These are phyloP conservation scores for Venturia oleaginea DNA, from an alignment of 2,329 filamentous ascomycete species.

Conservation along the genomic window DNA sequence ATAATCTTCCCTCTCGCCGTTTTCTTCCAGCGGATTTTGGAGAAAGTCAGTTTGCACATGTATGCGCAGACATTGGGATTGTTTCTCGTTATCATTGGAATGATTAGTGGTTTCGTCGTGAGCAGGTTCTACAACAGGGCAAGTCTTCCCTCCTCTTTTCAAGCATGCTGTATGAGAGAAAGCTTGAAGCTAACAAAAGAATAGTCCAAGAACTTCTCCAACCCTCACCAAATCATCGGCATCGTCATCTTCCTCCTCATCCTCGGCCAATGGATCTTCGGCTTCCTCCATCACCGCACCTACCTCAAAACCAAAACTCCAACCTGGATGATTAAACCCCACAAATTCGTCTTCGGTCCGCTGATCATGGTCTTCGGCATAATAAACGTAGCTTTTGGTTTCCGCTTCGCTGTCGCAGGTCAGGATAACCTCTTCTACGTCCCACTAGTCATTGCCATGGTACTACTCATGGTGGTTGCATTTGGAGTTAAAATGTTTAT, in stretches of 20 bases:
- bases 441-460: conserved; percentile 17
- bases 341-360: conserved; percentile 16
- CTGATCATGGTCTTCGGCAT: conserved; percentile 18
- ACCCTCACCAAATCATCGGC: conserved; percentile 19
- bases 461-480: conserved; percentile 15
- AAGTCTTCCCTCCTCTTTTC: conserved; percentile 21
- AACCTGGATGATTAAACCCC: conserved; percentile 18
- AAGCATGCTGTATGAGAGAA: not conserved
- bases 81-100: conserved; percentile 40
- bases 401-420: conserved; percentile 17
- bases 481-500: not conserved
- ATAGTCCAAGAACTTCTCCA: conserved; percentile 12
- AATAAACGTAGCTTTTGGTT: conserved; percentile 20
- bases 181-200: not conserved
- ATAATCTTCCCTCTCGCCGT: conserved; percentile 49
- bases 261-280: conserved; percentile 18
- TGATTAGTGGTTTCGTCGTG: conserved; percentile 44
- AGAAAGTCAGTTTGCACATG: conserved; percentile 47
- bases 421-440: conserved; percentile 18
- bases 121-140: conserved; percentile 49
- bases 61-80: conserved; percentile 44
- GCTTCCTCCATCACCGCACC: conserved; percentile 17
- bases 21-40: conserved; percentile 43
- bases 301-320: conserved; percentile 16
- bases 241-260: conserved; percentile 16